Base-by-base conservation (phyloP, 2,329 filamentous ascomycete genomes). In the Aspergillus brasiliensis region DNA sequence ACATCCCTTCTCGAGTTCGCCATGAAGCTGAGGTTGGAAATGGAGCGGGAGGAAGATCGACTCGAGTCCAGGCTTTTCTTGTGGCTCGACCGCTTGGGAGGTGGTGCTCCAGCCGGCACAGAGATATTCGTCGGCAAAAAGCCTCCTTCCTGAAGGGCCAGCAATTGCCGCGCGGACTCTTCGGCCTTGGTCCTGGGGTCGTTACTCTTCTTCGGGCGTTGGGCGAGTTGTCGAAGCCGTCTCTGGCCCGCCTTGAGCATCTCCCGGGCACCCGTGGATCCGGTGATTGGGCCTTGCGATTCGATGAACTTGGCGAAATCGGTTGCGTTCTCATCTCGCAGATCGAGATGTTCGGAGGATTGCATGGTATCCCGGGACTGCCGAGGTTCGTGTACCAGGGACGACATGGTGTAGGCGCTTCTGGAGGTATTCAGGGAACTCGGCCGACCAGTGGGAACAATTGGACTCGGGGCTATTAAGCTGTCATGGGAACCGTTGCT, bases 281-380 rank as follows among this genome's bases (percentile, higher is more conserved):
- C 71, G 48, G 65, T 51, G 56, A 57, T 51, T 8, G 34, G 58
- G 37, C 56, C 46, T 21, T 65, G 70, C 5, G 68, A 64, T 54
- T 76, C 74, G 40, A 77, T 74, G 62, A 76, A 75, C 42, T 67
- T 71, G 44, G 77, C 69, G 11, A 77, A 67, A 47, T 77, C 75
- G 28, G 70, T 65, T 25, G 76, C 60, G 54, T 69, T 71, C 44
- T 77, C 74, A 56, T 68, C 73, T 40, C 67, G 69, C 53, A 67
- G 57, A 66, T 65, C 58, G 15, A 38, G 21, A 3, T 47, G 15
- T 38, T 56, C 63, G 23, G 58, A 53, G 34, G 62, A 38, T 15
- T 60, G 63, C 13, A 57, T 40, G 17, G 63, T 61, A 38, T 61
- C 61, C 28, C 53, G 48, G 17, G 57, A 58, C 37, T 62, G 54